Evolutionary conservation across 208 protist species (phyloP).

Genomic region (Crithidia mellificae): DNA sequence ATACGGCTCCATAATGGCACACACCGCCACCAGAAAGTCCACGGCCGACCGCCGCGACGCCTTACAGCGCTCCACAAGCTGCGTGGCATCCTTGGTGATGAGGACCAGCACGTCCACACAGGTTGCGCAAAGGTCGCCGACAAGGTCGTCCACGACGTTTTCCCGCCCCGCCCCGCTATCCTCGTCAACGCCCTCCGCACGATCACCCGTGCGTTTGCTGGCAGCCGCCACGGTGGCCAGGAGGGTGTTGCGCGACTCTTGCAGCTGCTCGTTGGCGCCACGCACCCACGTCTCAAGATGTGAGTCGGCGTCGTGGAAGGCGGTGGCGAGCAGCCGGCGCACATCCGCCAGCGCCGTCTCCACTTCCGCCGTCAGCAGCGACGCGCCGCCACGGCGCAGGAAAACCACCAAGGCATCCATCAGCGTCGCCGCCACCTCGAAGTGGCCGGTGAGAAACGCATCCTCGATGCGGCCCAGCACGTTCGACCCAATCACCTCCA

Average conservation of each 20-base stretch:
- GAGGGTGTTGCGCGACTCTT: conserved; percentile 55
- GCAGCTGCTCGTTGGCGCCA: conserved; percentile 53
- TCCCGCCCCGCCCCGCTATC: background rate
- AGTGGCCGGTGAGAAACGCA: conserved; percentile 62
- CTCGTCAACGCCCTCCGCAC: background rate
- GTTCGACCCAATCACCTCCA: conserved; percentile 43
- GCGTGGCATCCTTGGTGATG: conserved; percentile 62
- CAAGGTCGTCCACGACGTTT: conserved; percentile 22
- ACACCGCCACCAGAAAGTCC: conserved; percentile 70
- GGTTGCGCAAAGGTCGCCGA: conserved; percentile 53
- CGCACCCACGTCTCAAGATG: conserved; percentile 43
- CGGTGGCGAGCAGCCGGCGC: conserved; percentile 46
- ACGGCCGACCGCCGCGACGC: conserved; percentile 47
- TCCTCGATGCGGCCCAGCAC: conserved; percentile 63
- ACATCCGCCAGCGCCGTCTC: conserved; percentile 66
- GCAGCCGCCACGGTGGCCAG: background rate
- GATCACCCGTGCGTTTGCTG: conserved; percentile 2
- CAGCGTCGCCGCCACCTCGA: conserved; percentile 48
- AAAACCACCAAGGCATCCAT: conserved; percentile 54
- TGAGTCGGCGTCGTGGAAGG: conserved; percentile 25
- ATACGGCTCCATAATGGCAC: conserved; percentile 66
- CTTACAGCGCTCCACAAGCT: conserved; percentile 53
- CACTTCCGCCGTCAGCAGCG: conserved; percentile 57
- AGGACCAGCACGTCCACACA: conserved; percentile 69
- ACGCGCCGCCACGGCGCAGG: conserved; percentile 36